These are phyloP conservation scores for Plantago ovata DNA, from an alignment of 257 asterid species.

Conservation along the genomic window DNA sequence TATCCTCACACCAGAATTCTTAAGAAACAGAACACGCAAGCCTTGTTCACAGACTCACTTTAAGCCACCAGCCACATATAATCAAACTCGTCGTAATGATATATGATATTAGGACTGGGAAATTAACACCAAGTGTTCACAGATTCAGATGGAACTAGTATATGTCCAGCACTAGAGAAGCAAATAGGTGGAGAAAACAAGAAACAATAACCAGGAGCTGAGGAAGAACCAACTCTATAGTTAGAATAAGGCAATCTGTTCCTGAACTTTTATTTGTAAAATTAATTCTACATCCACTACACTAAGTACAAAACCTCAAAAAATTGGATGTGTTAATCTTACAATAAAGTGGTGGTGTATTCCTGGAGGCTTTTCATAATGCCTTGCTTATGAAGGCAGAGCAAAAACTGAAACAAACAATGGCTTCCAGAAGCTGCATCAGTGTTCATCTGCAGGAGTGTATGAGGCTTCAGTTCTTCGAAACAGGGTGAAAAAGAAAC, in stretches of 20 bases:
- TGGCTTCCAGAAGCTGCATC: constrained; percentile 16
- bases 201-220: background rate
- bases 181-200: background rate
- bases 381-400: constrained; percentile 9
- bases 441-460: constrained; percentile 5
- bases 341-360: constrained; percentile 20
- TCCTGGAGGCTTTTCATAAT: constrained; percentile 10
- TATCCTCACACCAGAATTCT: no score
- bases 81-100: no score
- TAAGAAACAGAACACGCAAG: no score
- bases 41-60: no score
- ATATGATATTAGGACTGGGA: no score
- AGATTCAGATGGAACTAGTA: background rate
- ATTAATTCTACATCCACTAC: constrained; percentile 20
- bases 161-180: constrained; percentile 6
- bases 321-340: constrained; percentile 19
- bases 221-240: background rate
- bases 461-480: constrained; percentile 22
- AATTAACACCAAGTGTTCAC: no score
- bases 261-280: constrained; percentile 1
- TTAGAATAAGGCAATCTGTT: background rate
- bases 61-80: no score
- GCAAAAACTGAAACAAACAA: background rate
- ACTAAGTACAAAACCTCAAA: constrained; percentile 20
- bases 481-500: constrained; percentile 10